Percentiles rank a stretch among this genome's conserved stretches.
phyloP scores from a whole-genome alignment of 371 early-diverging fungal species.

The Umbelopsis sp. region DNA sequence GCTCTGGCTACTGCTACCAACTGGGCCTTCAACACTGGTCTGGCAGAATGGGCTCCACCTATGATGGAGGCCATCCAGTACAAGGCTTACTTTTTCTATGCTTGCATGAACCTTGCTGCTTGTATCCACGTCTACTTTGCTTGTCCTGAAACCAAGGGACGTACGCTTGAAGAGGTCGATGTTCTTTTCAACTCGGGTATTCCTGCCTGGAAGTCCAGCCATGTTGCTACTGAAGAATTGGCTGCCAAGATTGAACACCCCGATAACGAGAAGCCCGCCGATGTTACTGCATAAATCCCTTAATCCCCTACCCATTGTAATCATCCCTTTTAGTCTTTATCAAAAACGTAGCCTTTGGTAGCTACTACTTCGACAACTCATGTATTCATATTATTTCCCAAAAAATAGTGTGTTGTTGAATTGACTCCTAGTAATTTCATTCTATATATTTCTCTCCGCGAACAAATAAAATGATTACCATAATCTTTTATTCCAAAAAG shows the following conservation, averaged over 20 bases:
- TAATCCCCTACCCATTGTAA: neutral
- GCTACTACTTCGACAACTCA: too few species aligned
- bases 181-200: conserved; percentile 17
- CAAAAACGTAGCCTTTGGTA: too few species aligned
- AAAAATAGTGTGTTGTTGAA: too few species aligned
- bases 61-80: conserved; percentile 62
- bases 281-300: neutral
- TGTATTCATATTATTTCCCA: too few species aligned
- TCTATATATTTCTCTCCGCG: too few species aligned
- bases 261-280: neutral
- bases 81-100: conserved; percentile 71
- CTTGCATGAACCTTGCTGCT: conserved; percentile 62
- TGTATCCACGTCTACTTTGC: conserved; percentile 60
- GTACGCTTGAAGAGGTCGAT: conserved; percentile 52
- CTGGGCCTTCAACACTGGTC: conserved; percentile 79
- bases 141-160: conserved; percentile 72
- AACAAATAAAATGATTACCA: too few species aligned
- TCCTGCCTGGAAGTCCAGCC: conserved; percentile 19
- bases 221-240: conserved; percentile 4
- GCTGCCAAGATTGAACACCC: conserved; percentile 3
- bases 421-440: too few species aligned
- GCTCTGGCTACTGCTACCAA: conserved; percentile 84
- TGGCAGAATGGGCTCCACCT: conserved; percentile 64
- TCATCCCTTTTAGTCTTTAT: too few species aligned
- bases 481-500: too few species aligned